phyloP scores from a whole-genome alignment of 1,284 basidiomycete species.

The Microbotryomycetes sp. region DNA sequence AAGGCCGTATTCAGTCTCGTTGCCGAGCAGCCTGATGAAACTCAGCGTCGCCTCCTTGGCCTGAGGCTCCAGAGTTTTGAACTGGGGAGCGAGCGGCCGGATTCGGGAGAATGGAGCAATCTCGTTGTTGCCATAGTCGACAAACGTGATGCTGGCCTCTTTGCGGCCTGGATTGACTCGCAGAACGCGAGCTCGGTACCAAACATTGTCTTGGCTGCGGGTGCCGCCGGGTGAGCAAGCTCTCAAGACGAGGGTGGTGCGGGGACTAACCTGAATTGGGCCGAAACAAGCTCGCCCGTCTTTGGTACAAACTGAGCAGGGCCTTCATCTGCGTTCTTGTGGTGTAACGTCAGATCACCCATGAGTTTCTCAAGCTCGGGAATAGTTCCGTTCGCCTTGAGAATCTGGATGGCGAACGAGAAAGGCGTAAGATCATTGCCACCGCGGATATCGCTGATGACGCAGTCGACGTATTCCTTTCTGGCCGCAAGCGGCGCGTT shows the following conservation, averaged over 20 bases:
- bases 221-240: too few relatives aligned
- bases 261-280: constrained; percentile 15
- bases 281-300: constrained; percentile 32
- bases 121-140: constrained; percentile 39
- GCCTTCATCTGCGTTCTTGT: constrained; percentile 56
- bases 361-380: constrained; percentile 85
- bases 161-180: constrained; percentile 73
- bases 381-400: constrained; percentile 68
- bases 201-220: constrained; percentile 58
- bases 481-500: constrained; percentile 38
- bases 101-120: constrained; percentile 32
- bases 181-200: constrained; percentile 88
- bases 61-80: constrained; percentile 36
- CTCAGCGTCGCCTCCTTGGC: constrained; percentile 37
- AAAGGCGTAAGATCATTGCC: constrained; percentile 59
- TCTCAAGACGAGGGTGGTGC: constrained; percentile 53
- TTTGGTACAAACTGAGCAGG: constrained; percentile 65
- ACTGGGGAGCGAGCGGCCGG: constrained; percentile 35
- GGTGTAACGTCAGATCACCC: constrained; percentile 80
- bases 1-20: constrained; percentile 51
- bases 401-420: constrained; percentile 82
- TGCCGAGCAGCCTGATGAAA: constrained; percentile 36
- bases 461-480: constrained; percentile 80
- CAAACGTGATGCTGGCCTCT: constrained; percentile 56
- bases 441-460: constrained; percentile 76